Conservation (phyloP, 2,329 filamentous ascomycete genomes). For the Escovopsis weberi region DNA sequence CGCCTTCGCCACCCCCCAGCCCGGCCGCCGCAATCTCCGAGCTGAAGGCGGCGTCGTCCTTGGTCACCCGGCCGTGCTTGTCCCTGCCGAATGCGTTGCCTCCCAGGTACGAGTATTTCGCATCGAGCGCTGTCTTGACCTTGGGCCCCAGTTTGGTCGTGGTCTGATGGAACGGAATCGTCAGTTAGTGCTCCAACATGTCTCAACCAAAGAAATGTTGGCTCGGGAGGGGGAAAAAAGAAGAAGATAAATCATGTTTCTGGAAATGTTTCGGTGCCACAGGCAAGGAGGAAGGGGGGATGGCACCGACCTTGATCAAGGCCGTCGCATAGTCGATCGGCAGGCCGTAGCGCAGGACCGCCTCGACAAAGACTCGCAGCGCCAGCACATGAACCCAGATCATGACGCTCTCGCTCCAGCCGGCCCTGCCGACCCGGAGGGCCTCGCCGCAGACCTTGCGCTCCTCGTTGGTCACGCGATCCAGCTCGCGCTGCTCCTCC, state of each 20-base stretch:
- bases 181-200: slow-evolving; percentile 9
- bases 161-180: slow-evolving; percentile 38
- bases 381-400: slow-evolving; percentile 88
- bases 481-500: slow-evolving; percentile 76
- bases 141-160: slow-evolving; percentile 71
- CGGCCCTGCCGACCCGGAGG: slow-evolving; percentile 71
- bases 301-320: slow-evolving; percentile 57
- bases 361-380: slow-evolving; percentile 90
- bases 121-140: slow-evolving; percentile 64
- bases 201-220: no score
- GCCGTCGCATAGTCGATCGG: slow-evolving; percentile 81
- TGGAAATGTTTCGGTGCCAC: neutral
- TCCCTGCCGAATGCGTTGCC: slow-evolving; percentile 89
- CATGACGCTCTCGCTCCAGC: slow-evolving; percentile 93
- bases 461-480: slow-evolving; percentile 70
- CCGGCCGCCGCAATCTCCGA: slow-evolving; percentile 74
- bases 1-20: slow-evolving; percentile 50
- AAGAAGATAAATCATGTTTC: no score
- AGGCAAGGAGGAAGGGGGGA: neutral
- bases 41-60: slow-evolving; percentile 68
- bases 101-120: slow-evolving; percentile 77
- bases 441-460: slow-evolving; percentile 89
- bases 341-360: slow-evolving; percentile 87
- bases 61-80: slow-evolving; percentile 82
- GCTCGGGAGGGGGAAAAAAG: no score